A percentile compares a stretch with the other conserved stretches of the same genome.
These are phyloP conservation scores for Acanthochlamys bracteata DNA, from an alignment of 106 monocot species.

Conservation along the genomic window DNA sequence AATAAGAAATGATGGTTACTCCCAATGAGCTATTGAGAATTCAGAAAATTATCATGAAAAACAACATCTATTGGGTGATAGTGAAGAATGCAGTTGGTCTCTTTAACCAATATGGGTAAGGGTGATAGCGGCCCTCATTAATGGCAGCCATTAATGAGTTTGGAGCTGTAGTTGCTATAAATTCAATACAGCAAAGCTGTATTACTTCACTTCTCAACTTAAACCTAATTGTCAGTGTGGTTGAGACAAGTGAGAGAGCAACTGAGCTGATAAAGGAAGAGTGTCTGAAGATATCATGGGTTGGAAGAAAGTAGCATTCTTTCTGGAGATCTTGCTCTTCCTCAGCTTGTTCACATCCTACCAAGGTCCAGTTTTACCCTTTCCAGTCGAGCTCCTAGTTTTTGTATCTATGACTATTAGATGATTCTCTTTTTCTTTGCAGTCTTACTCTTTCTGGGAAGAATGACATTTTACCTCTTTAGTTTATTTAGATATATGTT, in stretches of 20 bases:
- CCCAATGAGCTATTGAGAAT: no score
- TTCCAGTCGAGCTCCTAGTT: neutral
- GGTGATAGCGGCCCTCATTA: neutral
- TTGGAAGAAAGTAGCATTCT: constrained; percentile 7
- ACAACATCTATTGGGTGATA: neutral
- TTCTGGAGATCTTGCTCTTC: constrained; percentile 29
- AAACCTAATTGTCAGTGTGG: neutral
- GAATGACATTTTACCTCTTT: no score
- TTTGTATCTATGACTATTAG: neutral
- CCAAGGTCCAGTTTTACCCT: constrained; percentile 23
- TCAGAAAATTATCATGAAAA: no score
- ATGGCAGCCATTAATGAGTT: constrained; percentile 5
- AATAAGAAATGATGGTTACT: no score
- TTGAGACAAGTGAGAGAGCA: neutral
- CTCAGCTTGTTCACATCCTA: constrained; percentile 20
- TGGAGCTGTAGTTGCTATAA: neutral
- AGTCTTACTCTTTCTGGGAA: neutral
- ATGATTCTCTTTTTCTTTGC: neutral
- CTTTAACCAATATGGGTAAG: neutral
- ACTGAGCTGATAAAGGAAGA: neutral
- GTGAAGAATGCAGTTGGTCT: neutral
- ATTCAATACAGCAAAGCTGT: constrained; percentile 2
- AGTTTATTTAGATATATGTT: neutral
- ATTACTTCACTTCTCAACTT: neutral
- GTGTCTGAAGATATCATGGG: constrained; percentile 8